Percentiles rank a stretch among this genome's conserved stretches.
phyloP scores from a whole-genome alignment of 768 basidiomycete genomes.

The Rossbeevera mucosa region DNA sequence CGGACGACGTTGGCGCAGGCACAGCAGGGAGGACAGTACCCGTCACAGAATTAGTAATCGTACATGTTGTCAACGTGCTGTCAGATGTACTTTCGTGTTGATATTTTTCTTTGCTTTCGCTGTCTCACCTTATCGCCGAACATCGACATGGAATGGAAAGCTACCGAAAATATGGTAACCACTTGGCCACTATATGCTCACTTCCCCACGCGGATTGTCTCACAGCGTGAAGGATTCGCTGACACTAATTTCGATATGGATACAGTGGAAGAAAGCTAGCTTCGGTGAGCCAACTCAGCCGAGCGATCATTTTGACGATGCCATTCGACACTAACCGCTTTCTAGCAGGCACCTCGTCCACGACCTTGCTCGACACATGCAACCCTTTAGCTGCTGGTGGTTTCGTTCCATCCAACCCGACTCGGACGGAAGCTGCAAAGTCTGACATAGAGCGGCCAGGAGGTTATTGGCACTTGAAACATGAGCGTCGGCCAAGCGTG shows the following conservation, averaged over 20 bases:
- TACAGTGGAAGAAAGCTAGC: too few species aligned
- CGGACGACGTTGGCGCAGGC: slow-evolving; percentile 27
- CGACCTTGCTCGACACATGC: not conserved
- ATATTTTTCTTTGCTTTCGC: slow-evolving; percentile 4
- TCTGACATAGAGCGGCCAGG: not conserved
- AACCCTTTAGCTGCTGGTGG: not conserved
- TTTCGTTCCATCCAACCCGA: not conserved
- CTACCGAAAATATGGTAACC: not conserved
- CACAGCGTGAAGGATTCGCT: not conserved
- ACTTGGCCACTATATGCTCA: not conserved
- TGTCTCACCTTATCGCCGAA: slow-evolving; percentile 1
- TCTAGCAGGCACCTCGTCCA: not conserved
- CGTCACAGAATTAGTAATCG: slow-evolving; percentile 24
- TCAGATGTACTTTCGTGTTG: slow-evolving; percentile 14
- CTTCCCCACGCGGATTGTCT: not conserved
- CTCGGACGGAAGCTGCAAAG: not conserved
- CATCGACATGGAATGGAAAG: slow-evolving; percentile 2
- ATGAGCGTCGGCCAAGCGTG: not conserved
- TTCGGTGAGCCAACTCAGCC: not conserved
- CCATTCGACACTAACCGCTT: not conserved
- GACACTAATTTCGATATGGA: not conserved
- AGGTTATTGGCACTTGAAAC: not conserved
- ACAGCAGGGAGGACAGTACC: slow-evolving; percentile 31
- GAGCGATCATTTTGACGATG: not conserved
- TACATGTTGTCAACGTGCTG: slow-evolving; percentile 14